Evolutionary conservation across 225 moss, liverwort and hornwort genomes (phyloP).

Genomic region (Antitrichia curtipendula): DNA sequence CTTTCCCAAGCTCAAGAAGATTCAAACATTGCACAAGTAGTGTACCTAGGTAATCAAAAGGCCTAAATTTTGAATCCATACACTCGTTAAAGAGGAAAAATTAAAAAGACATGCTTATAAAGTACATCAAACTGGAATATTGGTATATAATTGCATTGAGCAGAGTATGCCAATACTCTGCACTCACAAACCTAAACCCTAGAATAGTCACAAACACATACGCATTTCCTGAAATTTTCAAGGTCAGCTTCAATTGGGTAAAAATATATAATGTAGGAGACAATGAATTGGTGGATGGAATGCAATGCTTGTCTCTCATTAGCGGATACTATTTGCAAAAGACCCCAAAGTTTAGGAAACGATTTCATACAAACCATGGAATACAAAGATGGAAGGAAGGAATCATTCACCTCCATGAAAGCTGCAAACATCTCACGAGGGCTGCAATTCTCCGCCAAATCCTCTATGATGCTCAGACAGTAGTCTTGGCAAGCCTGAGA

Average conservation of each 20-base stretch:
- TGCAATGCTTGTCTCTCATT: neutral
- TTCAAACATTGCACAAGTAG: neutral
- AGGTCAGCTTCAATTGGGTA: neutral
- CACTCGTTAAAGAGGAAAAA: neutral
- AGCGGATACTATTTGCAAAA: neutral
- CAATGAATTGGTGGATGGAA: neutral
- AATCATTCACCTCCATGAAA: conserved; percentile 36
- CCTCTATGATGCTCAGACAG: conserved; percentile 30
- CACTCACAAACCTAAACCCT: neutral
- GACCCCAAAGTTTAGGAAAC: neutral
- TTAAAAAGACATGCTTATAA: neutral
- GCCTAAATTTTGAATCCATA: neutral
- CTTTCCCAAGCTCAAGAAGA: neutral
- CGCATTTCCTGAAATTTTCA: neutral
- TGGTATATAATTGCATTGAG: neutral
- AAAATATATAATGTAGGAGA: neutral
- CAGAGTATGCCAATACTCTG: neutral
- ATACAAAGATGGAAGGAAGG: neutral
- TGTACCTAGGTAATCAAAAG: neutral
- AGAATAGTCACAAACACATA: neutral
- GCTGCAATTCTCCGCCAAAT: conserved; percentile 33
- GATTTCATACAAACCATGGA: neutral
- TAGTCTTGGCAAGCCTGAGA: conserved; percentile 36
- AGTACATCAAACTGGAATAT: neutral
- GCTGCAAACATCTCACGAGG: conserved; percentile 51